Evolutionary conservation across 305 asterid genomes (phyloP).

Genomic region (Salvia sclarea): DNA sequence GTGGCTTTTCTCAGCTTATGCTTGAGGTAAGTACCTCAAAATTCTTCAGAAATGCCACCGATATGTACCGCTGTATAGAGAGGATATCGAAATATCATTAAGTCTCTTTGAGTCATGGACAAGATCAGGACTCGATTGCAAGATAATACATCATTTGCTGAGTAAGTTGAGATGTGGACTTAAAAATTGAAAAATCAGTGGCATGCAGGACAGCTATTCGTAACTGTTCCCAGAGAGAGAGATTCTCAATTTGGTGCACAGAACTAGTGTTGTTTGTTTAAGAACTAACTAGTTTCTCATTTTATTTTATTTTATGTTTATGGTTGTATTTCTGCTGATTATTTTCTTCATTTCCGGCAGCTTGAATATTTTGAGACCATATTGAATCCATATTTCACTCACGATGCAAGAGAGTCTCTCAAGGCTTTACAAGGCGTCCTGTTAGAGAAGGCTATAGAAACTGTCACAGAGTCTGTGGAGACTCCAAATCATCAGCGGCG

Average conservation of each 20-base stretch:
- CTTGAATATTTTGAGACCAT: slow-evolving; percentile 96
- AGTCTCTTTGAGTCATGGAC: background rate
- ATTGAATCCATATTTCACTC: slow-evolving; percentile 90
- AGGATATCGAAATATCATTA: slow-evolving; percentile 8
- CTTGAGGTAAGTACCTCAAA: slow-evolving; percentile 65
- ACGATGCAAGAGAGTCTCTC: slow-evolving; percentile 91
- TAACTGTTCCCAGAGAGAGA: background rate
- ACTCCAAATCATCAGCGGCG: slow-evolving; percentile 94
- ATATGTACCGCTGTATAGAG: background rate
- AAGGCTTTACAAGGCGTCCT: slow-evolving; percentile 89
- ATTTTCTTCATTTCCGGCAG: slow-evolving; percentile 55
- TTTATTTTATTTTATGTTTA: background rate
- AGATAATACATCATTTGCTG: slow-evolving; percentile 11
- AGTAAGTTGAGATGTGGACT: background rate
- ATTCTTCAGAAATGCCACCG: slow-evolving; percentile 5
- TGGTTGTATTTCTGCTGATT: slow-evolving; percentile 30
- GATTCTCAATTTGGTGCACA: background rate
- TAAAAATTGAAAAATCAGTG: background rate
- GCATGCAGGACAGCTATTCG: background rate
- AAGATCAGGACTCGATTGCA: slow-evolving; percentile 9
- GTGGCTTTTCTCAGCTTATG: slow-evolving; percentile 96
- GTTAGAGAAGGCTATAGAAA: slow-evolving; percentile 84
- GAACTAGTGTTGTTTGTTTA: background rate
- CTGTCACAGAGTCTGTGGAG: slow-evolving; percentile 68
- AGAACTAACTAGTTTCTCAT: slow-evolving; percentile 15